Evolutionary conservation across 129 eudicot genomes (phyloP), one percentile per base, ranked within the genome.

Genomic region (Tanacetum coccineum): DNA sequence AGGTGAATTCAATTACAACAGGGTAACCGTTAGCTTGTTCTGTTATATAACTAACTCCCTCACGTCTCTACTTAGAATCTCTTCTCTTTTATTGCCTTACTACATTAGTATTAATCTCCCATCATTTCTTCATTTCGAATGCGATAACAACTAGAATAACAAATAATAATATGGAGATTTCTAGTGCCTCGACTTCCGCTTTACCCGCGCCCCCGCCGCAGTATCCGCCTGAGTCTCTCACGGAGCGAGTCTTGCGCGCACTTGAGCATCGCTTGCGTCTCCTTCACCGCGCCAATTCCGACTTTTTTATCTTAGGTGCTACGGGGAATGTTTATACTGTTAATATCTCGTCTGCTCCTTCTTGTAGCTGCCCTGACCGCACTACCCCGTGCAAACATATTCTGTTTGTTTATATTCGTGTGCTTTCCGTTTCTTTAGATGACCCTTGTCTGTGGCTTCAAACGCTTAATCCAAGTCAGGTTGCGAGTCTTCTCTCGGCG

Each of bases 381-480:
- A 79, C 89, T 77, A 77, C 81, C 52, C 98, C 96, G 5, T 92
- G 98, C 86, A 92, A 92, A 61, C 98, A 92, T 76, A 86, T 92
- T 8, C 78, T 88, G 30, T 92, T 92, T 28, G 95, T 92, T 10
- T 80, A 83, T 70, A 81, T 92, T 63, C 82, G 86, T 6, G 91
- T 86, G 4, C 81, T 92, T 25, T 79, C 79, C 32, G 69, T 88
- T 52, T 63, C 98, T 51, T 76, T 82, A 6, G 89, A 92, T 61
- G 89, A 92, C 65, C 56, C 84, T 0, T 84, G 84, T 70, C 76
- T 85, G 7, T 76, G 89, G 85, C 55, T 87, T 30, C 70, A 74
- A n/a, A 80, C 82, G 3, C 86, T 92, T 14, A 71, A 82, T 45
- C 87, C 95, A 0, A 73, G 78, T 74, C 91, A 92, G 60, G 79